phyloP scores from a whole-genome alignment of 75 land plant genomes.

The Sequoia sempervirens region DNA sequence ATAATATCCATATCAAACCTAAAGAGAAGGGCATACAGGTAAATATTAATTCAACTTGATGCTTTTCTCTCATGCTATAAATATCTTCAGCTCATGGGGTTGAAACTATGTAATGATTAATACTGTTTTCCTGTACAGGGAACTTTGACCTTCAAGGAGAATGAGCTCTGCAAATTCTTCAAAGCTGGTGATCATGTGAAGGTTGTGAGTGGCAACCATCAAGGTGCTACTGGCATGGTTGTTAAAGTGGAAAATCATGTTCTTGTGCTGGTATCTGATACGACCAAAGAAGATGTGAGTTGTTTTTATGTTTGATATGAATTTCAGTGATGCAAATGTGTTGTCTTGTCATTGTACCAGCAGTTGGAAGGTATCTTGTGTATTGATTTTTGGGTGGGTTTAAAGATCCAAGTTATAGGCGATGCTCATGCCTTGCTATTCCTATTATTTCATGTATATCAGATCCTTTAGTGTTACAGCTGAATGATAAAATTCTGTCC shows the following conservation, averaged over 20 bases:
- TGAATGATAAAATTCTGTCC: background rate
- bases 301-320: background rate
- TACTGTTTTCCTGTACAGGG: slow-evolving; percentile 31
- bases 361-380: background rate
- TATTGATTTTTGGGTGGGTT: background rate
- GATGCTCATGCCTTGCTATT: background rate
- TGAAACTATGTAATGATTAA: background rate
- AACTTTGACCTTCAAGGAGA: slow-evolving; percentile 65
- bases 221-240: slow-evolving; percentile 97
- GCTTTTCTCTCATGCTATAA: background rate
- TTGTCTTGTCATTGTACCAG: background rate
- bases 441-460: background rate
- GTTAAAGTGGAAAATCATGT: slow-evolving; percentile 79
- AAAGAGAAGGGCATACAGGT: slow-evolving; percentile 67
- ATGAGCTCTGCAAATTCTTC: slow-evolving; percentile 86
- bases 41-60: slow-evolving; percentile 6
- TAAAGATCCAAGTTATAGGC: background rate
- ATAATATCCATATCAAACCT: slow-evolving; percentile 67
- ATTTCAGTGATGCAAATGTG: background rate
- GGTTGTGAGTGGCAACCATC: slow-evolving; percentile 75
- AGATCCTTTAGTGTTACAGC: background rate
- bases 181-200: slow-evolving; percentile 96
- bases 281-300: slow-evolving; percentile 91
- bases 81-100: background rate
- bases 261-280: slow-evolving; percentile 77